Evolutionary conservation across 2,329 filamentous ascomycete genomes (phyloP), one percentile per base, ranked within the genome.

Genomic region (Xylaria sp.): DNA sequence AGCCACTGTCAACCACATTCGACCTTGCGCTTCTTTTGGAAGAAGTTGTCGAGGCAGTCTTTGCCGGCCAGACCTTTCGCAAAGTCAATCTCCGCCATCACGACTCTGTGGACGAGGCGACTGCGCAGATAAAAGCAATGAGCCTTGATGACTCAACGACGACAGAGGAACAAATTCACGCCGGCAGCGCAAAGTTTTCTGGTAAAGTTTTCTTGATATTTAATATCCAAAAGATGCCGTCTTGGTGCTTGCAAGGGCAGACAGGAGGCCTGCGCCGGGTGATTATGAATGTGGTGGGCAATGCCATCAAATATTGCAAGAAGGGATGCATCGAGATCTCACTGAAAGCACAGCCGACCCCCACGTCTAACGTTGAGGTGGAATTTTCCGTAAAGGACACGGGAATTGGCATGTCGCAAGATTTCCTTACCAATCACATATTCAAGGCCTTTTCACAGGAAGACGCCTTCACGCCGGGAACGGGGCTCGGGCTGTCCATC

Each of bases 361-460:
- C 52, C 4, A 7, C 46, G 1, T 56, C 54, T 16, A 64, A 63
- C 18, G 59, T 63, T 3, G 61, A 66, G 54, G 38, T 72, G 7
- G 42, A 65, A 11, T 40, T 81, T 40, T 80, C 74, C 1, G 76
- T 87, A 20, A 75, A 76, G 2, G 85, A 88, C 65, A 84, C 83
- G 4, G 85, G 85, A 2, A 79, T 80, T 56, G 85, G 85, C 5
- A 87, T 87, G 51, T 82, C 79, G 0, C 73, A 78, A 46, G 79
- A 83, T 22, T 87, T 84, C 62, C 70, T 86, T 48, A 74, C 78
- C 26, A 79, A 79, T 8, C 78, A 79, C 44, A 67, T 87, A 0
- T 87, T 82, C 63, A 82, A 79, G 0, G 81, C 83, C 0, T 86
- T 86, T 54, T 69, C 76, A 0, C 85, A 88, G 62, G 85, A 87